A percentile compares a stretch with the other conserved stretches of the same genome.
Conservation (phyloP, 441 rosid species). For the Adansonia grandidieri region DNA sequence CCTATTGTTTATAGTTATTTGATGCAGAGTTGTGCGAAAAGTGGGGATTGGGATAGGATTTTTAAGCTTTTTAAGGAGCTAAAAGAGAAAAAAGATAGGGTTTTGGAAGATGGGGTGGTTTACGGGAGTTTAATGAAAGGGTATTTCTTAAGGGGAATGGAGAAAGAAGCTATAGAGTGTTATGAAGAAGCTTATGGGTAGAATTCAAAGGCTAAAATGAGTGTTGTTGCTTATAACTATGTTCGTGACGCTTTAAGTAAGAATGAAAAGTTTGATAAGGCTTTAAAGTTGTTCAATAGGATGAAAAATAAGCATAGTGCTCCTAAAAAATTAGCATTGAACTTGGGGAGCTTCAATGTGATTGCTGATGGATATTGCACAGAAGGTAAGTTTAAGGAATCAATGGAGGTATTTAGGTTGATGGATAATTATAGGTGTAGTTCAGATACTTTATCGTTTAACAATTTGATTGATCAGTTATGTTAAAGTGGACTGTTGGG, state of each 20-base stretch:
- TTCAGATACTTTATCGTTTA: conserved; percentile 72
- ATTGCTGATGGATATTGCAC: conserved; percentile 81
- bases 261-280: conserved; percentile 76
- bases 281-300: conserved; percentile 68
- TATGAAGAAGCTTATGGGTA: conserved; percentile 58
- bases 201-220: conserved; percentile 63
- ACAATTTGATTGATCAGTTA: conserved; percentile 79
- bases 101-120: conserved; percentile 75
- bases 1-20: conserved; percentile 69
- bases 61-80: conserved; percentile 72
- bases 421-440: conserved; percentile 68
- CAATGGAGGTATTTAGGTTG: conserved; percentile 66
- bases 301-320: conserved; percentile 65
- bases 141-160: conserved; percentile 72
- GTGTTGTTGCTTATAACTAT: conserved; percentile 62
- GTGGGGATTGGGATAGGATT: conserved; percentile 52
- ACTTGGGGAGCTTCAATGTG: conserved; percentile 89
- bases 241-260: conserved; percentile 76
- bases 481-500: conserved; percentile 68
- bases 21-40: background rate
- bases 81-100: conserved; percentile 71
- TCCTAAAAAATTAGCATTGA: conserved; percentile 59
- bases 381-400: conserved; percentile 64
- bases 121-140: conserved; percentile 84
- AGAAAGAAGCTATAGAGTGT: conserved; percentile 76